phyloP scores from a whole-genome alignment of 768 basidiomycete species.

The Boletus patriciae region DNA sequence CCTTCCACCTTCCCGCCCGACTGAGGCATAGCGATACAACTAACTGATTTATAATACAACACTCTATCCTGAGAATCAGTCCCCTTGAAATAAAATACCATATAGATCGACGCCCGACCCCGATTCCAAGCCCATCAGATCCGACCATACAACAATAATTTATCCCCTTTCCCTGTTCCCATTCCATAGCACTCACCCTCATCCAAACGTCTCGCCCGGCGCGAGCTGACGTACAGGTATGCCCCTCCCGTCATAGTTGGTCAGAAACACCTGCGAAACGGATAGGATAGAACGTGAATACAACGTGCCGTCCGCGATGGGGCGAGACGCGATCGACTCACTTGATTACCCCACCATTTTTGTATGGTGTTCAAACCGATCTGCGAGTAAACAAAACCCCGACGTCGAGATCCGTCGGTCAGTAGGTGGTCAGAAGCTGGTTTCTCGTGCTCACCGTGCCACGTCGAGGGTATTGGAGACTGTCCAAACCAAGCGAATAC shows the following conservation, averaged over 20 bases:
- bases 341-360: constrained; percentile 33
- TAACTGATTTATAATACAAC: background rate
- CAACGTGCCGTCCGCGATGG: too few relatives aligned
- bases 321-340: background rate
- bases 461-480: constrained; percentile 29
- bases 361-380: constrained; percentile 21
- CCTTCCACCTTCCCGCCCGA: too few relatives aligned
- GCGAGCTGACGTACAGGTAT: constrained; percentile 29
- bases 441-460: constrained; percentile 20
- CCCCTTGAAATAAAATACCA: background rate
- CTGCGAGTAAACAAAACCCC: constrained; percentile 5
- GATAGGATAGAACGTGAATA: background rate
- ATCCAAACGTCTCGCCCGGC: constrained; percentile 26
- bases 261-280: constrained; percentile 20
- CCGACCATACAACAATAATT: background rate
- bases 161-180: background rate
- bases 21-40: background rate
- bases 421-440: background rate
- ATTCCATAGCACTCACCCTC: background rate
- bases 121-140: background rate
- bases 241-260: constrained; percentile 22
- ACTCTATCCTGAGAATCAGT: background rate
- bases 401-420: background rate
- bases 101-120: background rate
- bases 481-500: background rate